Evolutionary conservation across 225 moss, liverwort and hornwort genomes (phyloP).

Genomic region (Anthoceros angustus): DNA sequence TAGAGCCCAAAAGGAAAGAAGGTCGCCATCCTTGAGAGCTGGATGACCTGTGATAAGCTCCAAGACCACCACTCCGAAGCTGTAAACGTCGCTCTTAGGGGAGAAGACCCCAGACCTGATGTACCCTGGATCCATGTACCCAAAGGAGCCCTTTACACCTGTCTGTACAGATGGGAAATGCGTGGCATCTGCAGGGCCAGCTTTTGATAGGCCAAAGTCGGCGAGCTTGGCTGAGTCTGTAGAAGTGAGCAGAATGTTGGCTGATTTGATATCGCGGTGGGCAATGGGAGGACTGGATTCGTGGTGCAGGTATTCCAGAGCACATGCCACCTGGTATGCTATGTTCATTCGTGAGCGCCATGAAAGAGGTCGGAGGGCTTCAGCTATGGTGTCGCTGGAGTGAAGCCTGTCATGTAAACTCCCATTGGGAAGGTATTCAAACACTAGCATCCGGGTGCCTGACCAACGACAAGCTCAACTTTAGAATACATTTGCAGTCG

Average conservation of each 20-base stretch:
- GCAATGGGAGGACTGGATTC: constrained; percentile 19
- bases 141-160: constrained; percentile 13
- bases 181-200: background rate
- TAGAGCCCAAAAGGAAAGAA: background rate
- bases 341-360: background rate
- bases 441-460: background rate
- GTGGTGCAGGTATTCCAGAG: constrained; percentile 25
- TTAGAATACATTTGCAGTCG: too few species aligned
- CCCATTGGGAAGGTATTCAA: background rate
- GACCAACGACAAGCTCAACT: too few species aligned
- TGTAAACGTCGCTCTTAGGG: constrained; percentile 17
- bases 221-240: constrained; percentile 13
- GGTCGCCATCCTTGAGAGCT: background rate
- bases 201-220: constrained; percentile 12
- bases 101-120: constrained; percentile 8
- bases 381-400: background rate
- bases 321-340: constrained; percentile 12
- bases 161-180: constrained; percentile 6
- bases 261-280: constrained; percentile 28
- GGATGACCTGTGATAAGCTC: constrained; percentile 17
- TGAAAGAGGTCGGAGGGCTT: background rate
- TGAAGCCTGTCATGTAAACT: background rate
- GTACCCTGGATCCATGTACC: constrained; percentile 24
- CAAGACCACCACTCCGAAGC: constrained; percentile 25
- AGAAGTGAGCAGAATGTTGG: constrained; percentile 21